Conservation (phyloP, 257 asterid species). For the Lycium ferocissimum region DNA sequence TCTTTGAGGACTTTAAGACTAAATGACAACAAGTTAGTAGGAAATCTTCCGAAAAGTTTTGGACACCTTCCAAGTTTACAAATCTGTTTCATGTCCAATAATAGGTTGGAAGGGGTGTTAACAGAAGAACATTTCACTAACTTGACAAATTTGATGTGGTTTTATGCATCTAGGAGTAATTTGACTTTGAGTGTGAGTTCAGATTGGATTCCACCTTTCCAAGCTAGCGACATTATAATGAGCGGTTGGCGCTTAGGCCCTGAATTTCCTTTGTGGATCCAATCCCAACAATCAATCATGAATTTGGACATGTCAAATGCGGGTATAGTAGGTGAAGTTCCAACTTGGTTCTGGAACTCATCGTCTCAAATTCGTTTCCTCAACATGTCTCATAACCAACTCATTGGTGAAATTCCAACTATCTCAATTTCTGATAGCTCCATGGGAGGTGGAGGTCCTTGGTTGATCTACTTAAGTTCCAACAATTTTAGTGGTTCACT, state of each 20-base stretch:
- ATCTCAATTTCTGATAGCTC: conserved; percentile 2
- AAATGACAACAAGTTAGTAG: too few relatives aligned
- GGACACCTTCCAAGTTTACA: conserved; percentile 25
- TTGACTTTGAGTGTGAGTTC: conserved; percentile 37
- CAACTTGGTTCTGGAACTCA: conserved; percentile 32
- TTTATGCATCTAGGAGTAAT: conserved; percentile 33
- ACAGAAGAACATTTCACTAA: conserved; percentile 40
- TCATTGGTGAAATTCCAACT: conserved; percentile 23
- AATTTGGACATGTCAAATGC: conserved; percentile 23
- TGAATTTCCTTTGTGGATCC: conserved; percentile 27
- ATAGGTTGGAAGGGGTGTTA: conserved; percentile 46
- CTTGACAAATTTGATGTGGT: conserved; percentile 27
- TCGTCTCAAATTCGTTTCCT: conserved; percentile 26
- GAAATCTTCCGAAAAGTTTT: too few relatives aligned
- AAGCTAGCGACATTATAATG: conserved; percentile 12
- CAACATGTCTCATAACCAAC: conserved; percentile 27
- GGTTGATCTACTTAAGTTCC: conserved; percentile 33
- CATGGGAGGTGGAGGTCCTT: conserved; percentile 31
- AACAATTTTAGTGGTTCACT: conserved; percentile 46
- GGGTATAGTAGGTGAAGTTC: conserved; percentile 27
- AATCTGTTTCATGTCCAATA: background rate
- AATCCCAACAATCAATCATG: conserved; percentile 21
- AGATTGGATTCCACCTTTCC: conserved; percentile 26
- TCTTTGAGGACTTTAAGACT: too few relatives aligned
- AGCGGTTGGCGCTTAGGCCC: conserved; percentile 26